phyloP scores from a whole-genome alignment of 1,284 basidiomycete species.

The Omphalotus olearius region DNA sequence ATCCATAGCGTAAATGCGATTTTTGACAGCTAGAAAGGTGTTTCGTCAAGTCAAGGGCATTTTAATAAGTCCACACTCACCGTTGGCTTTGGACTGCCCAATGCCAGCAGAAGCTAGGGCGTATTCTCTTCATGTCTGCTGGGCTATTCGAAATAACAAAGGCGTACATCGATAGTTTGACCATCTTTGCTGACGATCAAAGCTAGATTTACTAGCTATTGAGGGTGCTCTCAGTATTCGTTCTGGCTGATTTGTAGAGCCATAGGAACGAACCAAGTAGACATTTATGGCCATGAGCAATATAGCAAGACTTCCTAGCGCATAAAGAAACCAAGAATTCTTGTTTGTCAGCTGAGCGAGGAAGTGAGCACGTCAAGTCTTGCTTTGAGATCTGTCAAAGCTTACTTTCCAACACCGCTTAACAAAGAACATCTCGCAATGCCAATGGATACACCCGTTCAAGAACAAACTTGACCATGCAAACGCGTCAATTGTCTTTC shows the following conservation, averaged over 20 bases:
- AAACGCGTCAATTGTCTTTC: constrained; percentile 4
- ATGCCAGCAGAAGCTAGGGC: too few species aligned
- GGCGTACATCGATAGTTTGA: neutral
- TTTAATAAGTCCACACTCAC: too few species aligned
- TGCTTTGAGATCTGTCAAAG: neutral
- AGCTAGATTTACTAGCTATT: neutral
- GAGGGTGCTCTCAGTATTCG: neutral
- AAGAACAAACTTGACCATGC: constrained; percentile 12
- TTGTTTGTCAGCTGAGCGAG: constrained; percentile 33
- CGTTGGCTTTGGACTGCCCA: too few species aligned
- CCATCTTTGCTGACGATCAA: neutral
- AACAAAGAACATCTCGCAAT: constrained; percentile 12
- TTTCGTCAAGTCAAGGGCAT: too few species aligned
- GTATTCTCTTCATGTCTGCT: too few species aligned
- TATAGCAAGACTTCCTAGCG: constrained; percentile 26
- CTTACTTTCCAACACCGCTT: constrained; percentile 35
- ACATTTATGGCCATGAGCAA: constrained; percentile 30
- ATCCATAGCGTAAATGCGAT: constrained; percentile 1
- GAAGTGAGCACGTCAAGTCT: neutral
- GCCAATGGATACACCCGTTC: constrained; percentile 12
- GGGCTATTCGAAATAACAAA: neutral
- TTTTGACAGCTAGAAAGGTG: too few species aligned
- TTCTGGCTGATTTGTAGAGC: neutral
- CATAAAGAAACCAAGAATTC: constrained; percentile 31
- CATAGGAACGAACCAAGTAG: constrained; percentile 28